phyloP scores from a whole-genome alignment of 352 stramenopile species.

The Nothophytophthora sp. region DNA sequence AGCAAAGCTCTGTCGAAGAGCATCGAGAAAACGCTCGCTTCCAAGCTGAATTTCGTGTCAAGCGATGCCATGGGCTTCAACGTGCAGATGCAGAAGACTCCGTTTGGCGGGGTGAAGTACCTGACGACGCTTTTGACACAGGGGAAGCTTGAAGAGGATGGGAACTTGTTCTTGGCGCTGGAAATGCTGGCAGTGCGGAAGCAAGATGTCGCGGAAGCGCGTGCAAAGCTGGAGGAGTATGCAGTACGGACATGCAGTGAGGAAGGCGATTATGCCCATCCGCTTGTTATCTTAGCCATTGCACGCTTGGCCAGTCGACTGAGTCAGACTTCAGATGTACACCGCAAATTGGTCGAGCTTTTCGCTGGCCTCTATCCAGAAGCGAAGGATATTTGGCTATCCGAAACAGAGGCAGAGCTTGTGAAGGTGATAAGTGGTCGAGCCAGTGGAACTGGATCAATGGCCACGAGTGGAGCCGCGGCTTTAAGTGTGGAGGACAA shows the following conservation, averaged over 20 bases:
- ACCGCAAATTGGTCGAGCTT: slow-evolving; percentile 41
- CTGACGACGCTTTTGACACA: slow-evolving; percentile 32
- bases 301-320: slow-evolving; percentile 33
- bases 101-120: slow-evolving; percentile 59
- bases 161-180: slow-evolving; percentile 53
- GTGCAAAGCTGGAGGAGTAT: slow-evolving; percentile 41
- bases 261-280: slow-evolving; percentile 30
- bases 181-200: slow-evolving; percentile 58
- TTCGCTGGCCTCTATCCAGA: slow-evolving; percentile 61
- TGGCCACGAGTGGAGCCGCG: background rate
- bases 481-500: slow-evolving; percentile 45
- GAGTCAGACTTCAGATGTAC: slow-evolving; percentile 18
- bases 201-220: slow-evolving; percentile 23
- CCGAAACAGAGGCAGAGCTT: slow-evolving; percentile 23
- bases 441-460: background rate
- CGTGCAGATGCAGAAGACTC: slow-evolving; percentile 14
- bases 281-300: slow-evolving; percentile 57
- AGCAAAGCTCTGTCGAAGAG: slow-evolving; percentile 29
- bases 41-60: slow-evolving; percentile 43
- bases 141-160: slow-evolving; percentile 36
- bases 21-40: slow-evolving; percentile 40
- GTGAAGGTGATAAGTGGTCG: background rate
- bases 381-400: slow-evolving; percentile 44
- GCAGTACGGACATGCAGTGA: slow-evolving; percentile 16
- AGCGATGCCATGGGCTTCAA: background rate